phyloP scores from a whole-genome alignment of 148 eudicot genomes.

The Bassia scoparia region DNA sequence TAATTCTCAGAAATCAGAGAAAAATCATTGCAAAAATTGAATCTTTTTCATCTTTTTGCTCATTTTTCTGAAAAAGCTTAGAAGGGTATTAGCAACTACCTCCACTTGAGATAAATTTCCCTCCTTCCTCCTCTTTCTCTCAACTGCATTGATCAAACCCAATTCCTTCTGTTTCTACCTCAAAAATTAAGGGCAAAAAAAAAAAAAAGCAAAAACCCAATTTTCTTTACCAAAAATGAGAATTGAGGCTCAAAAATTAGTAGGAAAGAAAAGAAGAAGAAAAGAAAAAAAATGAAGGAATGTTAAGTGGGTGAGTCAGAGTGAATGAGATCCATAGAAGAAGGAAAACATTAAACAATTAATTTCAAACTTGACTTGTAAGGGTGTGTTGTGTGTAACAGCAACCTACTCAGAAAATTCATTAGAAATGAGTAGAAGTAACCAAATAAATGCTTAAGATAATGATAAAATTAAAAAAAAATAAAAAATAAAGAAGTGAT shows the following conservation, averaged over 20 bases:
- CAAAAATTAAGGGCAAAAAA: not conserved
- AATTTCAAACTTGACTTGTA: conserved; percentile 16
- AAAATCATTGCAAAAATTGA: not conserved
- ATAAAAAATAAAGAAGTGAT: no score
- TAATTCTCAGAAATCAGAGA: not conserved
- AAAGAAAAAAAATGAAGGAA: conserved; percentile 4
- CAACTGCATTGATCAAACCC: conserved; percentile 18
- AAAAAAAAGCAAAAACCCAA: not conserved
- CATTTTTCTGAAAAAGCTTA: not conserved
- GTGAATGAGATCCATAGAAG: conserved; percentile 30
- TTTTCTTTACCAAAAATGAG: conserved; percentile 5
- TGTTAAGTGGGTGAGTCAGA: not conserved
- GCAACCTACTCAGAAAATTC: conserved; percentile 24
- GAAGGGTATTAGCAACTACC: conserved; percentile 9
- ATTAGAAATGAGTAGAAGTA: not conserved
- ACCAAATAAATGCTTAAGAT: not conserved
- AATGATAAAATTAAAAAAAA: not conserved
- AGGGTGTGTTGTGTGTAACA: conserved; percentile 7
- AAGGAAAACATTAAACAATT: not conserved
- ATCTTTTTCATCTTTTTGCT: not conserved
- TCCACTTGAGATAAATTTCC: conserved; percentile 1
- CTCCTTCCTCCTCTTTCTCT: conserved; percentile 12
- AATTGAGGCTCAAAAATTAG: not conserved
- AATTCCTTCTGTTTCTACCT: not conserved
- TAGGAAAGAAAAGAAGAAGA: not conserved